These are phyloP conservation scores for Entonaema liquescens DNA, from an alignment of 495 filamentous ascomycete genomes.

Conservation along the genomic window DNA sequence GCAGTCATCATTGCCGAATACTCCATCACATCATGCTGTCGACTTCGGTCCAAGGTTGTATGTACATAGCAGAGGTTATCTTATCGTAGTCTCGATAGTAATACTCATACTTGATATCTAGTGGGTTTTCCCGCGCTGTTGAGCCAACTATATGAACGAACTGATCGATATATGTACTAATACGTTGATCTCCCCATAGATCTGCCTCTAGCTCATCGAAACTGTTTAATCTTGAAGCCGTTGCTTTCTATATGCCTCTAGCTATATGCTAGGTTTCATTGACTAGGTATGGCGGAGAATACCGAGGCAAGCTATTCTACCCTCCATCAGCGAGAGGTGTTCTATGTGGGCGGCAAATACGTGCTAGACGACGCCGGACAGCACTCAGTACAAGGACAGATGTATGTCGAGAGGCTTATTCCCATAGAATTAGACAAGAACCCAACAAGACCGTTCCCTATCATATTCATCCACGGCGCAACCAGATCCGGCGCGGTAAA, in stretches of 20 bases:
- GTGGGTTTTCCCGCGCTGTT: no score
- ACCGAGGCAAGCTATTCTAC: neutral
- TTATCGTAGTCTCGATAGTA: neutral
- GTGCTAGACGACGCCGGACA: slow-evolving; percentile 45
- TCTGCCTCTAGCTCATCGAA: no score
- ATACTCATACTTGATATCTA: neutral
- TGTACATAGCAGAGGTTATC: neutral
- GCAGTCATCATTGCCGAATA: neutral
- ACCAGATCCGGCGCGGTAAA: slow-evolving; percentile 62
- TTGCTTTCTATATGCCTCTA: neutral
- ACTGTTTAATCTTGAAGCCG: no score
- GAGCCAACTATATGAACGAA: no score
- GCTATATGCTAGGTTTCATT: neutral
- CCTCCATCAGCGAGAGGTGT: slow-evolving; percentile 47
- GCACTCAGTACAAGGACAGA: slow-evolving; percentile 57
- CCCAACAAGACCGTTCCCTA: slow-evolving; percentile 43
- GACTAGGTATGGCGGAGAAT: slow-evolving; percentile 7
- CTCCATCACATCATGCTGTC: neutral
- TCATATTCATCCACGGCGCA: slow-evolving; percentile 63
- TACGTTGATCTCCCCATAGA: no score
- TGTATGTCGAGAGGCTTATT: slow-evolving; percentile 65
- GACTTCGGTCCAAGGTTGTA: neutral
- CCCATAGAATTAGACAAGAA: slow-evolving; percentile 39
- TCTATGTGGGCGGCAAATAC: slow-evolving; percentile 62
- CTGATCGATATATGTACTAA: no score